Evolutionary conservation across 768 basidiomycete genomes (phyloP).

Genomic region (Trametes cingulata): DNA sequence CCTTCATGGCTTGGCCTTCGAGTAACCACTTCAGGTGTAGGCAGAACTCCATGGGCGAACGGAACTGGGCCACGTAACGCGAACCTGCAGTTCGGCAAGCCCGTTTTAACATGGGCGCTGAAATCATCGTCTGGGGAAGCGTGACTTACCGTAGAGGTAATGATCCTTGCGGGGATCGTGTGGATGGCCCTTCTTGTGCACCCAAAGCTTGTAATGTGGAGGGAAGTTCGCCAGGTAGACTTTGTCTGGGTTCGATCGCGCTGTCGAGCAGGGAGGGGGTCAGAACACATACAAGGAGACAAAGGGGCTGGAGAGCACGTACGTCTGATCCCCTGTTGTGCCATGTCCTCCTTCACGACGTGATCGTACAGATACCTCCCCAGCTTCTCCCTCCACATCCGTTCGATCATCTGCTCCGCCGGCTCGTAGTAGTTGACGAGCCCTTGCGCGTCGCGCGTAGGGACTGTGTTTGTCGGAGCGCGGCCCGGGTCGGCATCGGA

Average conservation of each 20-base stretch:
- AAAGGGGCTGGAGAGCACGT: slow-evolving; percentile 3
- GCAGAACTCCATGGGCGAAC: slow-evolving; percentile 30
- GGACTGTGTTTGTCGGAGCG: not conserved
- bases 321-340: slow-evolving; percentile 11
- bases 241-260: not conserved
- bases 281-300: not conserved
- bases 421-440: slow-evolving; percentile 23
- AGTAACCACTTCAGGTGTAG: slow-evolving; percentile 27
- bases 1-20: slow-evolving; percentile 20
- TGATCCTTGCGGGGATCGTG: slow-evolving; percentile 23
- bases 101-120: not conserved
- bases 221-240: slow-evolving; percentile 21
- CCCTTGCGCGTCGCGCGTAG: slow-evolving; percentile 15
- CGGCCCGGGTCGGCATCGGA: slow-evolving; percentile 17
- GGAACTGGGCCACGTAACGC: slow-evolving; percentile 19
- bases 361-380: slow-evolving; percentile 19
- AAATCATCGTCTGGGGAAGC: not conserved
- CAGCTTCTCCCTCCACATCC: slow-evolving; percentile 23
- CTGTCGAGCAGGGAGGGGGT: not conserved
- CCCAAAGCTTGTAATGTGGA: slow-evolving; percentile 23
- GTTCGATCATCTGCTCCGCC: slow-evolving; percentile 8
- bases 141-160: slow-evolving; percentile 28
- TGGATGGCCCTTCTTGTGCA: slow-evolving; percentile 26
- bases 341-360: slow-evolving; percentile 18
- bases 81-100: slow-evolving; percentile 12